A percentile compares a stretch with the other conserved stretches of the same genome.
Conservation (phyloP, 371 early-diverging fungal species). For the Actinomucor elegans region DNA sequence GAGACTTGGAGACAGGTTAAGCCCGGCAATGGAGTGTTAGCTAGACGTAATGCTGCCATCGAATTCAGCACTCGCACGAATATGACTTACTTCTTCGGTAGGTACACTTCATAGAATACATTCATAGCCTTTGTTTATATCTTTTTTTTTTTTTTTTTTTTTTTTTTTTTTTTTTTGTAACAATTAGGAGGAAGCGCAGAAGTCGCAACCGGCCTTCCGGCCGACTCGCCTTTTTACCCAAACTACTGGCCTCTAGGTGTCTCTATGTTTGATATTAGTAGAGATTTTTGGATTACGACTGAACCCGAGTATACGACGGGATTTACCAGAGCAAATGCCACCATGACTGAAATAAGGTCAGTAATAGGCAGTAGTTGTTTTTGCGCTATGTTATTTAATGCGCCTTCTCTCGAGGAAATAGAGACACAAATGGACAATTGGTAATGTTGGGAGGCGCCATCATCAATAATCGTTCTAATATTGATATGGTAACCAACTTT, state of each 20-base stretch:
- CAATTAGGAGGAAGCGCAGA: conserved; percentile 28
- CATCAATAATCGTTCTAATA: conserved; percentile 8
- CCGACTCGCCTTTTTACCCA: conserved; percentile 4
- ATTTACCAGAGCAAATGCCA: conserved; percentile 18
- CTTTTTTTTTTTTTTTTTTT: not conserved
- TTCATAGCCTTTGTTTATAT: no score
- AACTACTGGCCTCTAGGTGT: conserved; percentile 23
- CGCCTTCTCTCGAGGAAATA: no score
- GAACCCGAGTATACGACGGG: conserved; percentile 6
- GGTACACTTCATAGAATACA: not conserved
- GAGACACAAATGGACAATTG: conserved; percentile 26
- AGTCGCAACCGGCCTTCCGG: conserved; percentile 10
- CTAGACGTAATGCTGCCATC: conserved; percentile 24
- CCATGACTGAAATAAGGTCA: conserved; percentile 28
- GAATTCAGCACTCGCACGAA: conserved; percentile 7
- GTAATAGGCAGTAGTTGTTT: no score
- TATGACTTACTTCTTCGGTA: conserved; percentile 17
- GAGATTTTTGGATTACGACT: conserved; percentile 4
- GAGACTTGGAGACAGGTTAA: conserved; percentile 9
- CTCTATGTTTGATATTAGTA: conserved; percentile 9
- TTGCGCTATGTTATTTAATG: no score
- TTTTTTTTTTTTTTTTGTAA: no score
- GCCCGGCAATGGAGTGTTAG: conserved; percentile 5
- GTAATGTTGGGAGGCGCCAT: conserved; percentile 20
- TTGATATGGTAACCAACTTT: conserved; percentile 20